Conservation (phyloP, 2,329 filamentous ascomycete species). For the Golovinomyces cichoracearum region DNA sequence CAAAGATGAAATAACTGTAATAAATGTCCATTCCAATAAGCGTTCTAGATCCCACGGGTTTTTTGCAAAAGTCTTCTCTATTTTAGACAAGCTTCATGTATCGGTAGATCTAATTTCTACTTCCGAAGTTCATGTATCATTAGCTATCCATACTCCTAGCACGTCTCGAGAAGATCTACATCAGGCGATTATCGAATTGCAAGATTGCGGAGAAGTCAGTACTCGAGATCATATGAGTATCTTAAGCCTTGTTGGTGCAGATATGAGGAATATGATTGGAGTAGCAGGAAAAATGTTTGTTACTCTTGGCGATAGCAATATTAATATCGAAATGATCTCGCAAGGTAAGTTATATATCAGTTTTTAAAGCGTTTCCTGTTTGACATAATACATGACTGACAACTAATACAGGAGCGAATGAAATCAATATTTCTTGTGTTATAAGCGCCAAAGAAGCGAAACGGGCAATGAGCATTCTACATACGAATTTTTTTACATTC, state of each 20-base stretch:
- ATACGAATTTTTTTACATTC: conserved; percentile 92
- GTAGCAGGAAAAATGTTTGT: conserved; percentile 89
- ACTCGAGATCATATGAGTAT: conserved; percentile 85
- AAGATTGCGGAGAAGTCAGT: conserved; percentile 68
- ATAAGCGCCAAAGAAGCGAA: conserved; percentile 79
- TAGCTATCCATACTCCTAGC: conserved; percentile 73
- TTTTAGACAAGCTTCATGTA: conserved; percentile 62
- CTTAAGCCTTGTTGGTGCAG: conserved; percentile 72
- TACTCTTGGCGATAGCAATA: conserved; percentile 69
- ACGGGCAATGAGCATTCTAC: conserved; percentile 80
- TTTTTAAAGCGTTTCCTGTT: no score
- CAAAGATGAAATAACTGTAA: conserved; percentile 87
- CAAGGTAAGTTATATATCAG: conserved; percentile 36
- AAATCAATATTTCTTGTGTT: conserved; percentile 98
- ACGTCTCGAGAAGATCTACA: conserved; percentile 35
- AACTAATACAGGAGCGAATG: conserved; percentile 47
- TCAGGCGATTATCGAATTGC: conserved; percentile 43
- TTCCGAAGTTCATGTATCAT: conserved; percentile 87
- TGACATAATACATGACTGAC: conserved; percentile 4
- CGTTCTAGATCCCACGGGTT: conserved; percentile 89
- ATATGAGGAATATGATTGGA: conserved; percentile 94
- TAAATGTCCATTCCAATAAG: conserved; percentile 96
- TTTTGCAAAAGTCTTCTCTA: conserved; percentile 77
- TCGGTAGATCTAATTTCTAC: conserved; percentile 93
- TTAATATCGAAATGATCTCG: conserved; percentile 99